Percentiles rank a stretch among this genome's conserved stretches.
These are phyloP conservation scores for Chlorella variabilis DNA, from an alignment of 163 green algal genomes.

Conservation along the genomic window DNA sequence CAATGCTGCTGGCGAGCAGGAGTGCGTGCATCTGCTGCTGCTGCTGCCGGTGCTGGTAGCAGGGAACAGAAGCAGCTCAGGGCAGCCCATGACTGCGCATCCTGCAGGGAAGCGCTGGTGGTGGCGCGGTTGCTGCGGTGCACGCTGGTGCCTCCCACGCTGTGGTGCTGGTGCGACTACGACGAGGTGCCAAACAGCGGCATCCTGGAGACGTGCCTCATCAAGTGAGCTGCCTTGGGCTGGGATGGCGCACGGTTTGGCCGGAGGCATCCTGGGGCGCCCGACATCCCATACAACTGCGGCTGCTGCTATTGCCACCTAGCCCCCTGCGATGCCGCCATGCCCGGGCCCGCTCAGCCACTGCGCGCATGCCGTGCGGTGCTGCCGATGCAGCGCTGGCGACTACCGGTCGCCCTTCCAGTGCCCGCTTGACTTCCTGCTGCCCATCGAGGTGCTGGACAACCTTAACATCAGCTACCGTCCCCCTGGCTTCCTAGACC, in stretches of 20 bases:
- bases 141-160: slow-evolving; percentile 3
- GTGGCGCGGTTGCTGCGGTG: slow-evolving; percentile 5
- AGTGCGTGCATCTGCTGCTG: background rate
- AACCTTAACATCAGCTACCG: background rate
- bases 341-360: too few relatives aligned
- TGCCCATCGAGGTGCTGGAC: background rate
- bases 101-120: slow-evolving; percentile 19
- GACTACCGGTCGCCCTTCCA: background rate
- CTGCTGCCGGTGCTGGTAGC: background rate
- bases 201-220: background rate
- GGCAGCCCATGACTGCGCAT: background rate
- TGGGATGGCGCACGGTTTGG: too few relatives aligned
- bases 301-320: too few relatives aligned
- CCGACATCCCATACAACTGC: too few relatives aligned
- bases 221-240: background rate
- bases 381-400: background rate
- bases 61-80: background rate
- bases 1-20: background rate
- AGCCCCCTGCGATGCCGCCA: too few relatives aligned
- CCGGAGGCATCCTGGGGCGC: too few relatives aligned
- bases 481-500: background rate
- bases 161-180: slow-evolving; percentile 29
- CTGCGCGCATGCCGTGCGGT: too few relatives aligned
- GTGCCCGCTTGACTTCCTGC: background rate
- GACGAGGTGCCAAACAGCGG: background rate